Base-by-base conservation (phyloP, 805 yeast species). In the Yarrowia sp. region DNA sequence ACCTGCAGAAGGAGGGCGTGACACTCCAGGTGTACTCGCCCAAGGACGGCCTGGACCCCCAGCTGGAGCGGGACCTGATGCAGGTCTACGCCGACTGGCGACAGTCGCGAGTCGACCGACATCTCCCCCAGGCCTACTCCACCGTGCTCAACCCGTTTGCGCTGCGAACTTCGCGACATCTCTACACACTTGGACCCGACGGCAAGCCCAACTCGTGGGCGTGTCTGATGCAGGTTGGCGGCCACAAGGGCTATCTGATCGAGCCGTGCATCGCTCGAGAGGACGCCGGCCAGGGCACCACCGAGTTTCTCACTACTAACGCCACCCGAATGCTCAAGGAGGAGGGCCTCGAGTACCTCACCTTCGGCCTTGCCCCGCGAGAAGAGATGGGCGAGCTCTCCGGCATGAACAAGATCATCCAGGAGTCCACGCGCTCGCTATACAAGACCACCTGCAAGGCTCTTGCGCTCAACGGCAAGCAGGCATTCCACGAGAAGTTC, bases 131-230 rank as follows among this genome's bases (percentile, higher is more conserved):
- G 42, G 58, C 58, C n/a, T 51, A 51, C 33, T 51, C 58, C 25
- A 51, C 58, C 16, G 58, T 51, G 2, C 41, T 51, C 42, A 51
- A 51, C 42, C 58, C 58, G 32, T 51, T 51, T 12, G 58, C 58
- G 21, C 58, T 51, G 42, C 58, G 42, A 32, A 35, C 58, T 12
- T 35, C 58, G 22, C 41, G 58, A 32, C 58, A 51, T 21, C 42
- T 51, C 42, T 51, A 51, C 58, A 51, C 58, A 33, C 42, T 51
- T 33, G 58, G 42, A 14, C 42, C 29, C 42, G 42, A 51, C 22
- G 58, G 58, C 41, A 51, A 51, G 58, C 58, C 58, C 58, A 51
- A 51, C 58, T 51, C 58, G 12, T 51, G 58, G 58, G 58, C 58
- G 4, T 51, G 58, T 18, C 58, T 51, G 42, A 51, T 51, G 42